Percentiles rank a stretch among this genome's conserved stretches.
These are phyloP conservation scores for Dryadomyces sulphureus DNA, from an alignment of 2,329 filamentous ascomycete genomes.

Conservation along the genomic window DNA sequence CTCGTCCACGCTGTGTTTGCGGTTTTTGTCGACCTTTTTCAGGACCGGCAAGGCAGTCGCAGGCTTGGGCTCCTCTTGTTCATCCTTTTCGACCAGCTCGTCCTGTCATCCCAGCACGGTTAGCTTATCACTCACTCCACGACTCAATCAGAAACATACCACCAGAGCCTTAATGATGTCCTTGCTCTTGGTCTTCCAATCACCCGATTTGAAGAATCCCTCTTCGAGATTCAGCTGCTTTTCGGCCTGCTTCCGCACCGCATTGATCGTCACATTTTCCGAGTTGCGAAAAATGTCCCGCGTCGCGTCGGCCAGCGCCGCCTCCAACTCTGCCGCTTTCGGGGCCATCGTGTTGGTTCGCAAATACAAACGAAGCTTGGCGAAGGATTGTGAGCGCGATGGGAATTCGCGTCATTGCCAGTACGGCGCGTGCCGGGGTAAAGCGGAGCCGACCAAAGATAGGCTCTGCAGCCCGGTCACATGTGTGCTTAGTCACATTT, in stretches of 20 bases:
- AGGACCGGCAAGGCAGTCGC: background rate
- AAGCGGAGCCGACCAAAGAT: no score
- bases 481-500: no score
- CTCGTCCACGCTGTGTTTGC: background rate
- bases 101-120: background rate
- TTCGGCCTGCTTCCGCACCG: constrained; percentile 37
- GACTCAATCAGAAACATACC: constrained; percentile 24
- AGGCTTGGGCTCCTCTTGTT: background rate
- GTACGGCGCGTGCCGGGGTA: no score
- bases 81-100: constrained; percentile 7
- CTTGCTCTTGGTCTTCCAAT: constrained; percentile 47
- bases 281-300: constrained; percentile 28
- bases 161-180: constrained; percentile 36
- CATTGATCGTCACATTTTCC: constrained; percentile 39
- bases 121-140: background rate
- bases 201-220: constrained; percentile 30
- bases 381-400: no score
- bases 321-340: constrained; percentile 26
- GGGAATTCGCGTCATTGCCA: no score
- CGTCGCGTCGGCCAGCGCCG: constrained; percentile 31
- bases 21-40: background rate
- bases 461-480: no score
- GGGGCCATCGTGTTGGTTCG: constrained; percentile 23
- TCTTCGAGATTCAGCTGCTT: constrained; percentile 30
- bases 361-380: no score